Base-by-base conservation (phyloP, 805 yeast genomes). In the Priceomyces haplophilus region DNA sequence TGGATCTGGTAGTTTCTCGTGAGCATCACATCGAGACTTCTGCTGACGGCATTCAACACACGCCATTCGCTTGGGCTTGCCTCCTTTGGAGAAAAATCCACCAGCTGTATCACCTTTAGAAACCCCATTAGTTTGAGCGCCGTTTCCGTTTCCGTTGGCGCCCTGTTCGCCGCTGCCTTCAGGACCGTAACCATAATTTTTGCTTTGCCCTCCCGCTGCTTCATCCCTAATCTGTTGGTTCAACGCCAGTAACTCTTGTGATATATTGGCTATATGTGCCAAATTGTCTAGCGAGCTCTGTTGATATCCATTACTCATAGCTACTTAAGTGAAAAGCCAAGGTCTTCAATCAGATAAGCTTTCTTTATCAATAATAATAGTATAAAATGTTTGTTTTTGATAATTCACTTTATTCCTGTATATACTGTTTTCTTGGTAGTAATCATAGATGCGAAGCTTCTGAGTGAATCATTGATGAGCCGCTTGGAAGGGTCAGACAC, bases 21-120 rank as follows among this genome's bases (percentile, higher is more conserved):
- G 79, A 10, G 96, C 95, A 64, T 90, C 96, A 66, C 97, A 90
- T 54, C 82, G 79, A 27, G 89, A 83, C 64, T 93, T 93, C 61
- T 91, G 99, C 63, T 93, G 98, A 11, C 98, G 78, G 59, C 99
- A 93, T 55, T 91, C 96, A 1, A 88, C 88, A 69, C 99, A 93
- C 0, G 98, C 98, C 59, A 89, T 79, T 43, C 80, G 73, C 59
- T 82, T 83, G 31, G 61, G 52, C 40, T 53, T 63, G 2, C 51
- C 48, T 5, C 39, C 30, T 35, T 54, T 50, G 19, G 44, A 32
- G n/a, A 35, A 36, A 37, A 35, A 49, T 37, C 44, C 8, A 35
- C 33, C 18, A 33, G 16, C 35, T 8, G 37, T 4, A 7, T 42
- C 39, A 3, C 33, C 38, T 7, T 16, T 37, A 7, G 33, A 6